Percentiles rank a stretch among this genome's conserved stretches.
Conservation (phyloP, 2,329 filamentous ascomycete species). For the Aureobasidium lini region DNA sequence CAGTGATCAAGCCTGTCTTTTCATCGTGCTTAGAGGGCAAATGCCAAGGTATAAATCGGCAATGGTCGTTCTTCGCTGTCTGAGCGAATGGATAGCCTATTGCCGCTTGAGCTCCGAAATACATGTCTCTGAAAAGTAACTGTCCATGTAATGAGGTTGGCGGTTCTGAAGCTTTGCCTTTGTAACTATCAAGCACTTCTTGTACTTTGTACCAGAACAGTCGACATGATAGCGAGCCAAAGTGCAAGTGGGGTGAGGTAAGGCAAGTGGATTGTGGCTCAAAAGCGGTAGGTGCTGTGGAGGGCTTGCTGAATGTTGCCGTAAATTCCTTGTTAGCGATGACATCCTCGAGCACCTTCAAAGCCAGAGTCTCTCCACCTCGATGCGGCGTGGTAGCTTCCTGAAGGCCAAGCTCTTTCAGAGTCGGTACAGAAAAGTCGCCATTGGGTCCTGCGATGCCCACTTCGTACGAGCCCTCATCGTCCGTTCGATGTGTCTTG, state of each 20-base stretch:
- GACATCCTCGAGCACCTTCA: conserved; percentile 52
- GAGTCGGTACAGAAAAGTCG: conserved; percentile 63
- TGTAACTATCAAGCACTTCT: conserved; percentile 52
- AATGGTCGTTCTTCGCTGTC: conserved; percentile 57
- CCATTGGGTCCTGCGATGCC: conserved; percentile 58
- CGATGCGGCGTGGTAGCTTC: conserved; percentile 59
- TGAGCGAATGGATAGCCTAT: conserved; percentile 58
- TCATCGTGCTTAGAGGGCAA: conserved; percentile 54
- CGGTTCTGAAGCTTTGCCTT: conserved; percentile 50
- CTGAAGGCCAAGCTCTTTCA: conserved; percentile 61
- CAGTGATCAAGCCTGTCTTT: conserved; percentile 44
- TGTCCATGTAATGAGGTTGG: conserved; percentile 67
- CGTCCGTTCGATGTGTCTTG: conserved; percentile 45
- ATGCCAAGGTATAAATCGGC: conserved; percentile 74
- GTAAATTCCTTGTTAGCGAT: conserved; percentile 58
- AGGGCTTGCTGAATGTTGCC: conserved; percentile 68
- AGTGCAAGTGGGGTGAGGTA: conserved; percentile 66
- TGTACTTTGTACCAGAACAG: conserved; percentile 67
- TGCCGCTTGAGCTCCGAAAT: conserved; percentile 67
- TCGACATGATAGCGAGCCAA: conserved; percentile 62
- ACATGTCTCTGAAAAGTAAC: conserved; percentile 74
- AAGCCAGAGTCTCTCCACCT: conserved; percentile 62
- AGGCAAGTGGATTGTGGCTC: conserved; percentile 66
- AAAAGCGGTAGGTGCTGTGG: conserved; percentile 66
- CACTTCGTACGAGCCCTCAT: conserved; percentile 52